Conservation (phyloP, 2,329 filamentous ascomycete species). For the Metarhizium brunneum region DNA sequence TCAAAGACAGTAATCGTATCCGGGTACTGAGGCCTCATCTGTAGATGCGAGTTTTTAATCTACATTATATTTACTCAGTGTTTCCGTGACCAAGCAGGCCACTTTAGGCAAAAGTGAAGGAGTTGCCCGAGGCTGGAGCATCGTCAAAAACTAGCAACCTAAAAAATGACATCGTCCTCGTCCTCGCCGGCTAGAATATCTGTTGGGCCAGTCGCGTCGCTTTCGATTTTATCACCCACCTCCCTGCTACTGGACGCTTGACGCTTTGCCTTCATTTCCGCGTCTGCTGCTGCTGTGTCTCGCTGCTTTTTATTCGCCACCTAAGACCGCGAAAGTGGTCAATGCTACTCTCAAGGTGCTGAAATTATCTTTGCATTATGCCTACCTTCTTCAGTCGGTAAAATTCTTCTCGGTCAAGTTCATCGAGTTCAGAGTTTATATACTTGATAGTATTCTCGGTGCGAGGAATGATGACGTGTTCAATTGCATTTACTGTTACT, state of each 20-base stretch:
- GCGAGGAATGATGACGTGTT: constrained; percentile 92
- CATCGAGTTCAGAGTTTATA: constrained; percentile 96
- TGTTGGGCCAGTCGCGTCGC: constrained; percentile 30
- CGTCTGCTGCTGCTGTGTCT: constrained; percentile 62
- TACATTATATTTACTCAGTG: neutral
- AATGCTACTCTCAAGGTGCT: neutral
- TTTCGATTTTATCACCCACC: constrained; percentile 26
- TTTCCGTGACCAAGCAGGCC: neutral
- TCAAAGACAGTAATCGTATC: constrained; percentile 62
- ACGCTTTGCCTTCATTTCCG: constrained; percentile 66
- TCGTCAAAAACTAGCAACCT: constrained; percentile 7
- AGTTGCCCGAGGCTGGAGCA: neutral
- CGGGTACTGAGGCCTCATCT: neutral
- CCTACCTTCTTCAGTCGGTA: constrained; percentile 82
- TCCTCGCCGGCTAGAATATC: constrained; percentile 69
- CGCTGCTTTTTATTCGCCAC: constrained; percentile 78
- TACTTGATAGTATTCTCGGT: constrained; percentile 99
- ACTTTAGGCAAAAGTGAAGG: neutral
- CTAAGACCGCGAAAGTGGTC: constrained; percentile 13
- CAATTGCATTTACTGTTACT: constrained; percentile 76
- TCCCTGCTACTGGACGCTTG: constrained; percentile 29
- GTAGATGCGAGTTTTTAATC: neutral
- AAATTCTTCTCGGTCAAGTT: constrained; percentile 95
- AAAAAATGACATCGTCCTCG: constrained; percentile 84
- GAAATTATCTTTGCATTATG: neutral